Evolutionary conservation across 2,329 filamentous ascomycete species (phyloP), one percentile per base, ranked within the genome.

Genomic region (Phyllosticta citrichinensis): DNA sequence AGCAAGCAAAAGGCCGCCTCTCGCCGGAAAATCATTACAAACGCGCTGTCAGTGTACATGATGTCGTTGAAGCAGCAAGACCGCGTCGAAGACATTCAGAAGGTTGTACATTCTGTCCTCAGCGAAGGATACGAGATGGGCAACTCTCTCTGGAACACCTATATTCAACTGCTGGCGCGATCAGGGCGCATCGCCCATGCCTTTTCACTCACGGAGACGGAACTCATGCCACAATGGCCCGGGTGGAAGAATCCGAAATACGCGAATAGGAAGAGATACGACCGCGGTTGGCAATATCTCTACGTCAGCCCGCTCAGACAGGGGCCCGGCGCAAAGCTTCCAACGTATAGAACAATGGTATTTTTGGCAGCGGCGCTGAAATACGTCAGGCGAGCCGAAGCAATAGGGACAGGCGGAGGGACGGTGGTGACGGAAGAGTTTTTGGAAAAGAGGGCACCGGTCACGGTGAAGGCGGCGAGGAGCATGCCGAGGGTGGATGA

Each of bases 141-240:
- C 68, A 86, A 83, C 70, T 81, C 81, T 67, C 91, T 89, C 66
- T 96, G 91, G 91, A 94, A 96, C 70, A 79, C 82, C 57, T 86
- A 89, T 65, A 81, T 96, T 60, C 83, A 87, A 67, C 74, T 80
- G 57, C 83, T 97, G 27, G 83, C 85, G 24, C 76, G 79, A 14
- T 78, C 84, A 59, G 80, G 81, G 54, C 79, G 81, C 54, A 81
- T 82, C 67, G 74, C 83, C 55, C 79, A 87, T 20, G 91, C 91
- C 47, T 96, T 94, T 74, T 70, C 76, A 22, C 75, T 86, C 57
- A 93, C 89, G 70, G 93, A 97, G 75, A 75, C 79, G 25, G 83
- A 84, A 63, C 85, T 97, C 60, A 95, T 96, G 82, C 80, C 83
- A 1, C 79, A 83, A 35, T 96, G 91, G 82, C 82, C 83, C 11